Base-by-base conservation (phyloP, 2,329 filamentous ascomycete species). In the Leptodontidium sp. region DNA sequence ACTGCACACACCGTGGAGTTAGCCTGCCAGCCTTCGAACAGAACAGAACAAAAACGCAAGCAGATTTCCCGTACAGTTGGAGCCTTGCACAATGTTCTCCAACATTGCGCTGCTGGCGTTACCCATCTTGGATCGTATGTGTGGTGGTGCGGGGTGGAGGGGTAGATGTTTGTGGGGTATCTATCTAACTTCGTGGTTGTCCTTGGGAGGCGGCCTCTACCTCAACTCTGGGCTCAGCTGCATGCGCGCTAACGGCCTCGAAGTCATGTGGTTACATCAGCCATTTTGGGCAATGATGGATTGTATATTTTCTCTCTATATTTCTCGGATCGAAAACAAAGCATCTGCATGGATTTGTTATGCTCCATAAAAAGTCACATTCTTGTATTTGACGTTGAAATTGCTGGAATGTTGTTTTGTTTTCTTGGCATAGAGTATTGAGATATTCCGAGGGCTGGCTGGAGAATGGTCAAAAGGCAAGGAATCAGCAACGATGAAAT, bases 1-100 rank as follows among this genome's bases (percentile, higher is more conserved):
- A 99, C 95, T 98, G 77, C 9, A 40, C 38, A 40, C 9, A 49
- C n/a, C 3, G 24, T 55, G 24, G 26, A 7, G 26, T 67, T 35
- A 63, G 61, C 63, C 64, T 55, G 52, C 64, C 26, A 50, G 38
- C 14, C 14, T 57, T 61, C 14, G 7, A 9, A 40, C 32, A 63
- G 55, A 67, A 69, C 50, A 57, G 66, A 32, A 57, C 68, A 7
- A n/a, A n/a, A 50, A 6, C 17, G 21, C n/a, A 24, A 7, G 15
- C 21, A 26, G 8, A 32, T 15, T 9, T 14, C 26, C 49, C 72
- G 81, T 89, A 98, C 95, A 99, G 85, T 99, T 99, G 76, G 94
- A 96, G 77, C 92, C 93, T 79, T 97, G 93, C 80, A 98, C 94
- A 78, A 99, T 98, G 83, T 92, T 96, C 83, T 98, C 95, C 81